Conservation (phyloP, 805 yeast species). For the Schwanniomyces polymorphus region DNA sequence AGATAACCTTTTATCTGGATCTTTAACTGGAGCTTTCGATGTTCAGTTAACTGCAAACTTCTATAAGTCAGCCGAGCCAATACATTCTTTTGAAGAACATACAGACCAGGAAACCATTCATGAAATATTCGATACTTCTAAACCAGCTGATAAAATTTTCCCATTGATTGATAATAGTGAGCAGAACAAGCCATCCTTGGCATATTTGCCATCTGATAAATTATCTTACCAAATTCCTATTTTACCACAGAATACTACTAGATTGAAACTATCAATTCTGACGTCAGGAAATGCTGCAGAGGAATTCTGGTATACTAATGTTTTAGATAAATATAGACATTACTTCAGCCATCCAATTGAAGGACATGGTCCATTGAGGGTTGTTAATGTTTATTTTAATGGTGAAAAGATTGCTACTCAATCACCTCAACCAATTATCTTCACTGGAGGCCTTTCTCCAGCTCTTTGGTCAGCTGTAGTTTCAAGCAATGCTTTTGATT, state of each 20-base stretch:
- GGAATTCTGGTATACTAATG: slow-evolving; percentile 80
- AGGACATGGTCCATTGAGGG: slow-evolving; percentile 74
- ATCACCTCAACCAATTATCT: slow-evolving; percentile 72
- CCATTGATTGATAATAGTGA: slow-evolving; percentile 31
- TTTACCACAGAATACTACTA: slow-evolving; percentile 56
- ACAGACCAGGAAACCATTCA: slow-evolving; percentile 2
- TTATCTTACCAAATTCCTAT: slow-evolving; percentile 42
- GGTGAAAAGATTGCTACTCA: slow-evolving; percentile 59
- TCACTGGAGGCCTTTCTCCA: slow-evolving; percentile 82
- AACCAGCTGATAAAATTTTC: slow-evolving; percentile 38
- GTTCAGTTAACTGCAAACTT: slow-evolving; percentile 52
- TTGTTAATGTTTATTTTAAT: slow-evolving; percentile 60
- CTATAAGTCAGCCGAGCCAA: slow-evolving; percentile 24
- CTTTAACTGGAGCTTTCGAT: slow-evolving; percentile 61
- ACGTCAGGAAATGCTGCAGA: slow-evolving; percentile 78
- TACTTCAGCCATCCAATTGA: slow-evolving; percentile 36
- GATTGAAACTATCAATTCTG: slow-evolving; percentile 57
- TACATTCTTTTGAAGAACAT: background rate
- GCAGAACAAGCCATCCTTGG: slow-evolving; percentile 38
- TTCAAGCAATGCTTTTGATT: slow-evolving; percentile 69
- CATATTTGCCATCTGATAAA: slow-evolving; percentile 44
- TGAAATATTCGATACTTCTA: slow-evolving; percentile 24
- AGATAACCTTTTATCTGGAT: slow-evolving; percentile 58
- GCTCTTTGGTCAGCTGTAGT: slow-evolving; percentile 81
- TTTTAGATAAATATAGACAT: slow-evolving; percentile 46